phyloP scores from a whole-genome alignment of 768 basidiomycete species.

The Lactarius evosmus region DNA sequence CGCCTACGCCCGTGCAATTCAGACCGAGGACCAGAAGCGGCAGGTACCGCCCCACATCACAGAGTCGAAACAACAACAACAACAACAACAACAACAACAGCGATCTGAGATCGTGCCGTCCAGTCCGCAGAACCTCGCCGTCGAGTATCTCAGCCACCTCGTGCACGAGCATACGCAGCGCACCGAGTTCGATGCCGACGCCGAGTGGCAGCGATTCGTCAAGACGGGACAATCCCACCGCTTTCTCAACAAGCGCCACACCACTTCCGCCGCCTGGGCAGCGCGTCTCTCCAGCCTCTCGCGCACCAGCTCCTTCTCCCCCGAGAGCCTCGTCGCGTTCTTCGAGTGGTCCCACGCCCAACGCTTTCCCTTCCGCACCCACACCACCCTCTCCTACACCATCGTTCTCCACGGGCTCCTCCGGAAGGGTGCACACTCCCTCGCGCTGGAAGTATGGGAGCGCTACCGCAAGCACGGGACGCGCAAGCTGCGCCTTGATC shows the following conservation, averaged over 20 bases:
- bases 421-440: conserved; percentile 38
- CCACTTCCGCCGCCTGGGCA: conserved; percentile 11
- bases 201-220: conserved; percentile 14
- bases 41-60: conserved; percentile 6
- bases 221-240: conserved; percentile 6
- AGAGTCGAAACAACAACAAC: not conserved
- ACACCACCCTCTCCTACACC: conserved; percentile 47
- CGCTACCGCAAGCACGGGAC: conserved; percentile 11
- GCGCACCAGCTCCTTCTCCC: conserved; percentile 21
- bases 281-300: conserved; percentile 22
- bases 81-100: too few species aligned
- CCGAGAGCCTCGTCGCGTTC: conserved; percentile 37
- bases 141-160: conserved; percentile 22
- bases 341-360: conserved; percentile 37
- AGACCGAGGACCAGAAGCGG: conserved; percentile 27
- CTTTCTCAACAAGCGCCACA: conserved; percentile 3
- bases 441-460: conserved; percentile 39
- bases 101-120: not conserved
- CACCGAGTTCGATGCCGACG: not conserved
- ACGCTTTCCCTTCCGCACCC: conserved; percentile 39
- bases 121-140: not conserved
- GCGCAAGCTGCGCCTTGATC: conserved; percentile 40
- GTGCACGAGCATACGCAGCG: conserved; percentile 16
- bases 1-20: conserved; percentile 42
- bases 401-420: conserved; percentile 54